Conservation (phyloP, 2,329 filamentous ascomycete species). For the Waltergamsia citrina region DNA sequence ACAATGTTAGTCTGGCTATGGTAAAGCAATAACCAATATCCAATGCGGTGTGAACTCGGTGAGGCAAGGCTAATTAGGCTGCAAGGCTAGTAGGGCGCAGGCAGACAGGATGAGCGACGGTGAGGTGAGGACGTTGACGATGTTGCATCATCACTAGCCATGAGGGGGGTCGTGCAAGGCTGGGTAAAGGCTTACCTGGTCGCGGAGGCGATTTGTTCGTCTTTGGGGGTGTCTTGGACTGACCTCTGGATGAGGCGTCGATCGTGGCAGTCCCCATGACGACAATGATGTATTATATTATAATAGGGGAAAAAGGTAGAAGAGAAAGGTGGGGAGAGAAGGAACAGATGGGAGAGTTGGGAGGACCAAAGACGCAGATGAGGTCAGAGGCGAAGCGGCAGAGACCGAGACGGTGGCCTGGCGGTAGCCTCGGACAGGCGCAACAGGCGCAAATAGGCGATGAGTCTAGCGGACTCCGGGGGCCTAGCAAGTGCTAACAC, state of each 20-base stretch:
- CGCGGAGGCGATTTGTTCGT: slow-evolving; percentile 30
- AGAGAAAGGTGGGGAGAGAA: slow-evolving; percentile 14
- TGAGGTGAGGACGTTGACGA: background rate
- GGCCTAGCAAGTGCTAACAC: background rate
- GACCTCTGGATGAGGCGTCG: slow-evolving; percentile 27
- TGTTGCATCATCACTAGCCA: slow-evolving; percentile 6
- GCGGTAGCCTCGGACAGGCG: background rate
- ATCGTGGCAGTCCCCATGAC: slow-evolving; percentile 37
- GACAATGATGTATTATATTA: slow-evolving; percentile 35
- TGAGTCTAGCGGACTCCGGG: background rate
- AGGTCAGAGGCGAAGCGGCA: slow-evolving; percentile 6
- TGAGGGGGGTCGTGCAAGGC: slow-evolving; percentile 8
- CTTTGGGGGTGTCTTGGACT: slow-evolving; percentile 39
- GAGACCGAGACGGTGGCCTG: no score
- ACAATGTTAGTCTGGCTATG: slow-evolving; percentile 2
- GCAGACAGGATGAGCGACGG: background rate
- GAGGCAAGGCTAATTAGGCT: background rate
- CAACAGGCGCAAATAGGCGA: background rate
- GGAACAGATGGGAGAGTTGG: slow-evolving; percentile 6
- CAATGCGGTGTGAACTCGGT: background rate
- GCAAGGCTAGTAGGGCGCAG: background rate
- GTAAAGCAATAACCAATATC: background rate
- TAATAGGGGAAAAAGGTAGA: slow-evolving; percentile 6
- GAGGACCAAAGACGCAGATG: slow-evolving; percentile 7
- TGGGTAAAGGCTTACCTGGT: slow-evolving; percentile 28